Percentiles rank a stretch among this genome's conserved stretches.
Evolutionary conservation across 2,329 filamentous ascomycete genomes (phyloP).

Genomic region (Cordyceps farinosa): DNA sequence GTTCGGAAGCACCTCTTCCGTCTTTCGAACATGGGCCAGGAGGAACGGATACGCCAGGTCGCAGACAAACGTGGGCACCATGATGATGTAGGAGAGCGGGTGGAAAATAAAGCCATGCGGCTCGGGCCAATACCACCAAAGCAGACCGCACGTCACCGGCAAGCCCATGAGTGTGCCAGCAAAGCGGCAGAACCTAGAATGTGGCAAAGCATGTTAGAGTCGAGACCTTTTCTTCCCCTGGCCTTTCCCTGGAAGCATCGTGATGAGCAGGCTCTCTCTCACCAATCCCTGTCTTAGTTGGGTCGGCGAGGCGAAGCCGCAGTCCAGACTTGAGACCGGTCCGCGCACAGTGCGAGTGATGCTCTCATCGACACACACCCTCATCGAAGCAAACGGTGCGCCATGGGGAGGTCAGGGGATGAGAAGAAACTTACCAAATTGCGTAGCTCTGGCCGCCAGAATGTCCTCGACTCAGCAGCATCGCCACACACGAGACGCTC

Average conservation of each 20-base stretch:
- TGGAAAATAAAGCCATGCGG: slow-evolving; percentile 45
- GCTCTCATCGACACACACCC: neutral
- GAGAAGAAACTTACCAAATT: slow-evolving; percentile 43
- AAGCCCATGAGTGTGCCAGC: slow-evolving; percentile 42
- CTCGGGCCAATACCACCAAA: slow-evolving; percentile 52
- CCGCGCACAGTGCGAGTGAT: neutral
- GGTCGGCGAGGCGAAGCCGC: neutral
- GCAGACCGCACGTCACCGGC: slow-evolving; percentile 34
- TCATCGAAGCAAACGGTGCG: neutral
- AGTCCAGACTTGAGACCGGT: neutral
- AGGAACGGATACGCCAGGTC: slow-evolving; percentile 45
- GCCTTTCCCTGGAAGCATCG: neutral
- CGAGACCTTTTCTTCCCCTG: neutral
- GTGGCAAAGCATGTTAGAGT: neutral
- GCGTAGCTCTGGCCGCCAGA: slow-evolving; percentile 46
- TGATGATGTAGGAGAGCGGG: slow-evolving; percentile 41
- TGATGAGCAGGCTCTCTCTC: neutral
- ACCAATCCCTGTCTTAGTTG: neutral
- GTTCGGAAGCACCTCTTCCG: slow-evolving; percentile 36
- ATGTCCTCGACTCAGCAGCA: slow-evolving; percentile 44
- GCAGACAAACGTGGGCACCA: slow-evolving; percentile 37
- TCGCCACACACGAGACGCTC: slow-evolving; percentile 39
- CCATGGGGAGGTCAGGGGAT: neutral
- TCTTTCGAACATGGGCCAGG: slow-evolving; percentile 37
- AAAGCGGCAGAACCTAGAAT: slow-evolving; percentile 41